A percentile compares a stretch with the other conserved stretches of the same genome.
phyloP scores from a whole-genome alignment of 208 protist species.

The Crithidia fasciculata region DNA sequence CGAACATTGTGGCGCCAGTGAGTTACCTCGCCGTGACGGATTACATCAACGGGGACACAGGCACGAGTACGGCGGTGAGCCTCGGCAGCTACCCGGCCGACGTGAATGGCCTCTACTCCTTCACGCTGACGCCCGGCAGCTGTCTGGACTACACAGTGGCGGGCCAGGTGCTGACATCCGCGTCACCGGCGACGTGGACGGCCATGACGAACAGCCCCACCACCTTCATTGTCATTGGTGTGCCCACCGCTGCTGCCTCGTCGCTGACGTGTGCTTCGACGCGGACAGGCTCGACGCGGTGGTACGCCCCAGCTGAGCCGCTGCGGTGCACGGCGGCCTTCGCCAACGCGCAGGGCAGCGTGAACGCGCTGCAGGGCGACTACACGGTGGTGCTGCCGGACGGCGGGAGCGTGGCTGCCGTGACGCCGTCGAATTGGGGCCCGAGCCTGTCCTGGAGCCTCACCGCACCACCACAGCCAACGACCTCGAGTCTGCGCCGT shows the following conservation, averaged over 20 bases:
- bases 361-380: constrained; percentile 70
- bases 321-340: constrained; percentile 59
- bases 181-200: constrained; percentile 22
- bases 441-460: constrained; percentile 34
- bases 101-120: constrained; percentile 65
- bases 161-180: constrained; percentile 38
- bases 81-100: constrained; percentile 57
- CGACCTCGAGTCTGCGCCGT: not conserved
- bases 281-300: constrained; percentile 48
- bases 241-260: constrained; percentile 50
- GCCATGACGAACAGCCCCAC: constrained; percentile 73
- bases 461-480: constrained; percentile 34
- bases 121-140: constrained; percentile 38
- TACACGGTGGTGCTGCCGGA: constrained; percentile 58
- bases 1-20: constrained; percentile 62
- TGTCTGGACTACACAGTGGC: constrained; percentile 37
- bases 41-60: constrained; percentile 40
- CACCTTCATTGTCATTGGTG: constrained; percentile 65
- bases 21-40: constrained; percentile 41
- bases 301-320: constrained; percentile 58
- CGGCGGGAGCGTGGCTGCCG: constrained; percentile 42
- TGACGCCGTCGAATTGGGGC: constrained; percentile 24
- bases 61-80: constrained; percentile 28
- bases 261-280: constrained; percentile 49
- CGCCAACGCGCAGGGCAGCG: constrained; percentile 40